Evolutionary conservation across 192 early-diverging fungal genomes (phyloP).

Genomic region (Funneliformis mosseae): DNA sequence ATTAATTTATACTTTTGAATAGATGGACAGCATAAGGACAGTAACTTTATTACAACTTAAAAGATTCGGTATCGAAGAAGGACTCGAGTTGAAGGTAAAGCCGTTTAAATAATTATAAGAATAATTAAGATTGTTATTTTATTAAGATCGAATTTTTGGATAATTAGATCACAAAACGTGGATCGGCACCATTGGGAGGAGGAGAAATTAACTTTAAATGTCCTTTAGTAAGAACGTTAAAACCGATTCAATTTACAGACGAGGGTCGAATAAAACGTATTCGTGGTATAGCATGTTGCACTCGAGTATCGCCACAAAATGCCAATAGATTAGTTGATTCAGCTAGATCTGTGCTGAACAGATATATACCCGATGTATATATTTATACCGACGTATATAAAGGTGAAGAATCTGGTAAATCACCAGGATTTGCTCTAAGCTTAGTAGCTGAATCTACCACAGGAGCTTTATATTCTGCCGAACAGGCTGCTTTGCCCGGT

Average conservation of each 20-base stretch:
- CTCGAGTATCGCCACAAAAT: slow-evolving; percentile 91
- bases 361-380: slow-evolving; percentile 96
- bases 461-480: slow-evolving; percentile 80
- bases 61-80: slow-evolving; percentile 85
- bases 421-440: slow-evolving; percentile 90
- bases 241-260: slow-evolving; percentile 81
- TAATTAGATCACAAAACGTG: slow-evolving; percentile 79
- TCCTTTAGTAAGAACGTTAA: slow-evolving; percentile 76
- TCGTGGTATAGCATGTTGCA: slow-evolving; percentile 88
- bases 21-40: slow-evolving; percentile 90
- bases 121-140: not conserved
- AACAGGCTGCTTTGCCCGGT: slow-evolving; percentile 76
- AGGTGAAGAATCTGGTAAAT: slow-evolving; percentile 90
- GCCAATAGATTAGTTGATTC: slow-evolving; percentile 93
- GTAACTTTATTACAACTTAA: slow-evolving; percentile 82
- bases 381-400: slow-evolving; percentile 98
- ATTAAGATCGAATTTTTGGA: not conserved
- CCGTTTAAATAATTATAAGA: too few species aligned
- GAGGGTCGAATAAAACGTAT: slow-evolving; percentile 88
- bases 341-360: slow-evolving; percentile 82
- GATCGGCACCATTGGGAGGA: slow-evolving; percentile 89
- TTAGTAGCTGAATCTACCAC: slow-evolving; percentile 93
- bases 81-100: slow-evolving; percentile 77
- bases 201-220: slow-evolving; percentile 89
- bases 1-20: slow-evolving; percentile 9